phyloP scores from a whole-genome alignment of 768 basidiomycete species.

The Russula emetica region DNA sequence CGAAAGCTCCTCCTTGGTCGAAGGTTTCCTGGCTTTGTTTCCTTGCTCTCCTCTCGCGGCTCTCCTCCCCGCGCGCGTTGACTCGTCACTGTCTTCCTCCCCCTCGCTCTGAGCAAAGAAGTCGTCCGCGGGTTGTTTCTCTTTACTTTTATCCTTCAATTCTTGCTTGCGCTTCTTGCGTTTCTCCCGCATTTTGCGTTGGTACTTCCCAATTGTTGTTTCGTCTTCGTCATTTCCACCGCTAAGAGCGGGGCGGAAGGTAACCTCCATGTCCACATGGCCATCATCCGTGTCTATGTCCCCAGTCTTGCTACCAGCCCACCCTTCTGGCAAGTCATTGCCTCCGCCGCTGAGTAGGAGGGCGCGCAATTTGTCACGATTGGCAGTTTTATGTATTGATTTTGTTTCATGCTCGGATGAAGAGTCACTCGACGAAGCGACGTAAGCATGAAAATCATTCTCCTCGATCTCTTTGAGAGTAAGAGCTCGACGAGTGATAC shows the following conservation, averaged over 20 bases:
- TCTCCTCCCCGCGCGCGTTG: conserved; percentile 19
- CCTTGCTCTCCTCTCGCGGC: conserved; percentile 15
- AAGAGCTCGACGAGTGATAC: conserved; percentile 71
- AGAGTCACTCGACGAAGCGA: conserved; percentile 47
- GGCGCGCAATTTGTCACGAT: conserved; percentile 68
- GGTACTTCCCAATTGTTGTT: conserved; percentile 86
- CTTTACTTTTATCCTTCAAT: conserved; percentile 39
- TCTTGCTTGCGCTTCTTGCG: conserved; percentile 75
- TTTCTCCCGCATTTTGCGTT: conserved; percentile 87
- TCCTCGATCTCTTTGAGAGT: conserved; percentile 87
- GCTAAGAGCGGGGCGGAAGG: conserved; percentile 83
- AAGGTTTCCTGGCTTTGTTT: conserved; percentile 25
- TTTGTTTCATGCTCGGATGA: conserved; percentile 45
- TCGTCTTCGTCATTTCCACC: conserved; percentile 56
- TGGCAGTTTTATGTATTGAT: conserved; percentile 46
- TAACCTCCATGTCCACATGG: conserved; percentile 89
- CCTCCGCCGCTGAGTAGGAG: conserved; percentile 65
- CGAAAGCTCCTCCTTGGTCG: conserved; percentile 62
- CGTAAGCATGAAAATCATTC: conserved; percentile 69
- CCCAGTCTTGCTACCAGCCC: conserved; percentile 49
- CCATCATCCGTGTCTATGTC: conserved; percentile 39
- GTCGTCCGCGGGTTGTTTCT: conserved; percentile 48
- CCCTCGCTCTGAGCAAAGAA: conserved; percentile 65
- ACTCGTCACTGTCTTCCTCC: conserved; percentile 32
- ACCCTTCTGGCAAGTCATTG: conserved; percentile 77